These are phyloP conservation scores for Pleurotus eryngii DNA, from an alignment of 768 basidiomycete genomes.

Conservation along the genomic window DNA sequence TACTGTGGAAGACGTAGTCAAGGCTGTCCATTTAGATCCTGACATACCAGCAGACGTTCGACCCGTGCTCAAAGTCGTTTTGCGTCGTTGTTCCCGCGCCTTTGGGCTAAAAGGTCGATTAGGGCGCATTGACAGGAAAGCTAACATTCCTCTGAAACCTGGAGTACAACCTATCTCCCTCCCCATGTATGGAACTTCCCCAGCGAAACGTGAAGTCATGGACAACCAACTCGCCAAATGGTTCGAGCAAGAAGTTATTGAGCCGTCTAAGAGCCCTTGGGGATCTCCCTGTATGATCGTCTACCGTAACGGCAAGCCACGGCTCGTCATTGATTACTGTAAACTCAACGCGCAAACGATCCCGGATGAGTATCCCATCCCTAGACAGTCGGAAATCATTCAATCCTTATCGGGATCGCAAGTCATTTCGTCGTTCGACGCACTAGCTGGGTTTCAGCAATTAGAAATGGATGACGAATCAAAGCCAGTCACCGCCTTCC, in stretches of 20 bases:
- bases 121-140: conserved; percentile 20
- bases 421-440: conserved; percentile 30
- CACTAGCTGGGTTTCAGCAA: conserved; percentile 38
- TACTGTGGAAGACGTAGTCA: no score
- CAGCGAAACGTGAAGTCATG: conserved; percentile 25
- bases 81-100: conserved; percentile 14
- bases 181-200: conserved; percentile 21
- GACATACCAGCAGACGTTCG: background rate
- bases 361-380: conserved; percentile 22
- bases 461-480: conserved; percentile 23
- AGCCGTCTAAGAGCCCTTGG: conserved; percentile 38
- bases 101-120: conserved; percentile 29
- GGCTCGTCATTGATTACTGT: conserved; percentile 29
- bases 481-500: conserved; percentile 32
- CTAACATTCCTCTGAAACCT: conserved; percentile 20
- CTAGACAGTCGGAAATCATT: conserved; percentile 21
- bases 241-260: conserved; percentile 33
- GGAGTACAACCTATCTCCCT: conserved; percentile 24
- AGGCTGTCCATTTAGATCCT: no score
- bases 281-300: conserved; percentile 28
- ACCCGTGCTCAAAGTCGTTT: conserved; percentile 12
- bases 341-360: background rate
- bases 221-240: conserved; percentile 26
- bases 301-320: conserved; percentile 33
- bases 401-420: conserved; percentile 27